Base-by-base conservation (phyloP, 495 filamentous ascomycete genomes). In the Aspergillus panamensis region DNA sequence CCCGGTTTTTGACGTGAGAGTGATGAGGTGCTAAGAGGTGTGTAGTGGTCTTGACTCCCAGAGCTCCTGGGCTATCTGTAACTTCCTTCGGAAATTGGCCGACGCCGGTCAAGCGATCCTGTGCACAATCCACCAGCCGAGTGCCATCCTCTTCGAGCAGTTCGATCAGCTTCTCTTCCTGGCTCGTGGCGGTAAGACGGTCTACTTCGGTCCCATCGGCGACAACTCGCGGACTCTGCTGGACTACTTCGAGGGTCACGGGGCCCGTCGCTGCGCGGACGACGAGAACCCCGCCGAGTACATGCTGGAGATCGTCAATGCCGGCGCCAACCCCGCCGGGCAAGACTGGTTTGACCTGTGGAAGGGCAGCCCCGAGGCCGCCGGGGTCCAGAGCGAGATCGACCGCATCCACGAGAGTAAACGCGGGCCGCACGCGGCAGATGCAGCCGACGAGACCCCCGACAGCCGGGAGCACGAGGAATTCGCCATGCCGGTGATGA, bases 71-170 rank as follows among this genome's bases (percentile, higher is more conserved):
- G 84, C 88, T 17, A 94, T 96, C 62, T 79, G 88, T 51, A 77
- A 84, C 52, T 82, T 96, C 33, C 77, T 96, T 14, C 78, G 89
- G 62, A 90, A 90, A 67, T 78, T 96, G 21, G 89, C 91, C 49
- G 87, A 90, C 70, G 85, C 82, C 60, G 91, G 91, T 16, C 90
- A 95, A 68, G 91, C 92, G 40, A 86, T 96, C 61, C 82, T 96
- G 7, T 91, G 88, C 64, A 96, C 92, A 3, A 96, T 97, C 54
- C 93, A 97, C 70, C 93, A 97, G 68, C 91, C 91, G 1, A 92
- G 87, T 2, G 90, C 90, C 31, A 85, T 92, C 67, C 78, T 97
- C 43, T 95, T 97, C 75, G 87, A 96, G 66, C 83, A 88, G 44
- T 97, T 97, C 64, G 92, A 97, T 69, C 84, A 89, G 17, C 77